Percentiles rank a stretch among this genome's conserved stretches.
Conservation (phyloP, 495 filamentous ascomycete genomes). For the Talaromyces stipitatus region DNA sequence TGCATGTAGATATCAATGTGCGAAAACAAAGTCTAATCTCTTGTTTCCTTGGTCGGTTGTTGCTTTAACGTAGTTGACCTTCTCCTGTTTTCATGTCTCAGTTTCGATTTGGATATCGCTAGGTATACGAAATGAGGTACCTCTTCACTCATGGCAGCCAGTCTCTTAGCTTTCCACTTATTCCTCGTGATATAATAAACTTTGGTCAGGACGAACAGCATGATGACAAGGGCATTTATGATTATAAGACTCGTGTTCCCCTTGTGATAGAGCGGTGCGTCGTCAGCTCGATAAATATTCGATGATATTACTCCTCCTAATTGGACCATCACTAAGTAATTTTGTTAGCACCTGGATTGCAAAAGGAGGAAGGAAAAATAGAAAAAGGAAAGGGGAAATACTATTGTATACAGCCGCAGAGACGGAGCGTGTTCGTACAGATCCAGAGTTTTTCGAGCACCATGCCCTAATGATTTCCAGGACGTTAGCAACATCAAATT, state of each 20-base stretch:
- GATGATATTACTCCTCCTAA: conserved; percentile 40
- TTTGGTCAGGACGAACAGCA: conserved; percentile 23
- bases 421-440: conserved; percentile 26
- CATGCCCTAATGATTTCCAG: conserved; percentile 4
- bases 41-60: background rate
- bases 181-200: conserved; percentile 29
- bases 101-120: background rate
- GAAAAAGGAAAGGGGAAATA: background rate
- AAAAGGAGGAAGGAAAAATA: conserved; percentile 1
- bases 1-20: conserved; percentile 13
- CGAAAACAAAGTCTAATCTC: conserved; percentile 20
- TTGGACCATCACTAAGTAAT: conserved; percentile 29
- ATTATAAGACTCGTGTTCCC: conserved; percentile 44
- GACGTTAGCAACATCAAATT: background rate
- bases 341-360: background rate
- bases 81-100: background rate
- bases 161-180: conserved; percentile 18
- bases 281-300: conserved; percentile 51
- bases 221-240: conserved; percentile 32
- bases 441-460: conserved; percentile 22
- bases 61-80: background rate
- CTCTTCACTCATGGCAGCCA: conserved; percentile 25
- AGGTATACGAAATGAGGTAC: background rate
- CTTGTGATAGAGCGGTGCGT: conserved; percentile 39
- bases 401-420: conserved; percentile 17